These are phyloP conservation scores for Pythium insidiosum DNA, from an alignment of 352 stramenopile genomes.

Conservation along the genomic window DNA sequence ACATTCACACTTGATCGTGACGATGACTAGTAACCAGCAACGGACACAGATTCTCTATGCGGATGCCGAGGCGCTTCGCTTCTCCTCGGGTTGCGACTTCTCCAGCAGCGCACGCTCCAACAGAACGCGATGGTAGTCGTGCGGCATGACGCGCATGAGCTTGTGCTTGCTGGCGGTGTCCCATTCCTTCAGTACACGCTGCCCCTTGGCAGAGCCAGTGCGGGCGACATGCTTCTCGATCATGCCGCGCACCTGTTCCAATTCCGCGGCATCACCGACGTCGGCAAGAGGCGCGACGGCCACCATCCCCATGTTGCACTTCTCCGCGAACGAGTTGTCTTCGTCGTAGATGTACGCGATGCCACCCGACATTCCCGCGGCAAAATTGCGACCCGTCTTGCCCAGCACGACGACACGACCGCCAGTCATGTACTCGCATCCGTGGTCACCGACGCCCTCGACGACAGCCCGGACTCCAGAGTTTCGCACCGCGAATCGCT, in stretches of 20 bases:
- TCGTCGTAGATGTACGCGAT: conserved; percentile 96
- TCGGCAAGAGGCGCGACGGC: conserved; percentile 56
- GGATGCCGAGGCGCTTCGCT: conserved; percentile 9
- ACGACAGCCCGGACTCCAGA: conserved; percentile 93
- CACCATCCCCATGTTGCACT: conserved; percentile 97
- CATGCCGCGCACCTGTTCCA: conserved; percentile 79
- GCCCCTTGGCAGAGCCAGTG: conserved; percentile 82
- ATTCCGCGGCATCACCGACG: conserved; percentile 56
- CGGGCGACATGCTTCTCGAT: conserved; percentile 85
- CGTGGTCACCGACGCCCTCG: conserved; percentile 95
- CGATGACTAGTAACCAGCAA: no score
- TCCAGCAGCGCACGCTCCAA: conserved; percentile 30
- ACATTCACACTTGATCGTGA: no score
- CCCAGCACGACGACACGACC: conserved; percentile 91
- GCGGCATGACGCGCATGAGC: conserved; percentile 59
- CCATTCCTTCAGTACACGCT: conserved; percentile 89
- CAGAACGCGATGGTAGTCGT: conserved; percentile 59
- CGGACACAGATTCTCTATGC: no score
- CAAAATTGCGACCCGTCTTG: conserved; percentile 94
- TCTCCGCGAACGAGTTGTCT: conserved; percentile 84
- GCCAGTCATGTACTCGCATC: conserved; percentile 98
- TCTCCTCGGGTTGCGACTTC: neutral
- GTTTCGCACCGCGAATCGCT: conserved; percentile 97
- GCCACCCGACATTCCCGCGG: conserved; percentile 93
- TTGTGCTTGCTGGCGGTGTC: conserved; percentile 45